These are phyloP conservation scores for Citrus trifoliata DNA, from an alignment of 345 rosid species.

Conservation along the genomic window DNA sequence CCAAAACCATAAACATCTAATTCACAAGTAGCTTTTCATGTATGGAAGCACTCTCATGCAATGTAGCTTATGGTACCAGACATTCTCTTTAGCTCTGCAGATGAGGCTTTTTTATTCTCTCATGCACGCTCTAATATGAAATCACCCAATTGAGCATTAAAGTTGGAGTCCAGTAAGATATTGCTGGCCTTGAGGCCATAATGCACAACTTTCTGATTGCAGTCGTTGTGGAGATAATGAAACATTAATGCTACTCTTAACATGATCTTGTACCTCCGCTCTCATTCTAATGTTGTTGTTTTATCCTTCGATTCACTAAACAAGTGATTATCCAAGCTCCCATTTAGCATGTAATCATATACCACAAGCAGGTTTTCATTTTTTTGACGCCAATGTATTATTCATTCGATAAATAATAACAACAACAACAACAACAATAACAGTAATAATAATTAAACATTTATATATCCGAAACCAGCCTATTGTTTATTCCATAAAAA, in stretches of 20 bases:
- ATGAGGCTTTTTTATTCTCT: conserved; percentile 51
- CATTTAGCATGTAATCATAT: conserved; percentile 64
- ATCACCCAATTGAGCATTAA: conserved; percentile 60
- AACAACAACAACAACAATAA: too few relatives aligned
- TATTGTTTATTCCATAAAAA: too few relatives aligned
- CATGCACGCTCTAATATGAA: conserved; percentile 56
- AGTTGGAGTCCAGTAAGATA: conserved; percentile 48
- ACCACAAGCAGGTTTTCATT: conserved; percentile 47
- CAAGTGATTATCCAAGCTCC: conserved; percentile 50
- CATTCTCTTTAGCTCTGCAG: conserved; percentile 51
- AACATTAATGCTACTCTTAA: conserved; percentile 53
- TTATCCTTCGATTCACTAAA: conserved; percentile 27
- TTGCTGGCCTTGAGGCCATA: conserved; percentile 72
- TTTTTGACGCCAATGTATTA: conserved; percentile 55
- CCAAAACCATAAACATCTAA: conserved; percentile 60
- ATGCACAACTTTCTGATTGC: conserved; percentile 57
- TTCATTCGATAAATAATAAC: background rate
- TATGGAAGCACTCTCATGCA: conserved; percentile 60
- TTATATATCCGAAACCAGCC: too few relatives aligned
- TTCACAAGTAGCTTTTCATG: conserved; percentile 53
- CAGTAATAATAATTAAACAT: too few relatives aligned
- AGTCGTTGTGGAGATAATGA: conserved; percentile 57
- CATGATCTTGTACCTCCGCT: conserved; percentile 38
- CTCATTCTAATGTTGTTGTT: conserved; percentile 31
- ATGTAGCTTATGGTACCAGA: conserved; percentile 55